Evolutionary conservation across 2,329 filamentous ascomycete species (phyloP), one percentile per base, ranked within the genome.

Genomic region (Dichotomopilus funicola): DNA sequence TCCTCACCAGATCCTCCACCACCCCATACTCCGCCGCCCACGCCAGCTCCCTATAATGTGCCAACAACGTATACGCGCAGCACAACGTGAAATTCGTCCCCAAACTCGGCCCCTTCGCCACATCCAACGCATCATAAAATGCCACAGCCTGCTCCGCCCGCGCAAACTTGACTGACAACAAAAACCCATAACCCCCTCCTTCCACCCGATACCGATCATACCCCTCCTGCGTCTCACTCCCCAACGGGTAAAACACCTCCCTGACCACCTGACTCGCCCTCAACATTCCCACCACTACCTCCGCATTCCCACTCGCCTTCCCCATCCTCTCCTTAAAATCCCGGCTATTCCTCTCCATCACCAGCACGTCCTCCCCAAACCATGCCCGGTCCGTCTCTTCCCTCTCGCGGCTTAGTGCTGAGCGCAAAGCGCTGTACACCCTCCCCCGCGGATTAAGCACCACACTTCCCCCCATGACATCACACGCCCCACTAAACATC

Each of bases 71-170:
- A 35, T 64, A 63, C 0, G 63, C 58, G 49, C 61, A 64, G 7
- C 60, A 61, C 40, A 64, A 19, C 5, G 63, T 64, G 10, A 63
- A 64, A 9, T 62, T 62, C 0, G 63, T 63, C 19, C 63, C 63
- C 37, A 64, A 38, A 12, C 62, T 63, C 36, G 63, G 63, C 3
- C 63, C 63, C 53, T 64, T 64, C 1, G 60, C 60, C 12, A 61
- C 58, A 12, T 61, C 47, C 38, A 64, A 35, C 1, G 54, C 54
- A 12, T 64, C 54, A 36, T 64, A 61, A 33, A 64, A 64, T 6
- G 53, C 56, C 8, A 51, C 44, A 5, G 63, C 63, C 40, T 6
- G 31, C 10, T 4, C 51, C 1, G 52, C 11, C 4, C 33, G 37
- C 31, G 6, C 1, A 38, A 64, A 62, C 43, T 52, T 38, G 1